Evolutionary conservation across 441 rosid genomes (phyloP).

Genomic region (Populus hybrid): DNA sequence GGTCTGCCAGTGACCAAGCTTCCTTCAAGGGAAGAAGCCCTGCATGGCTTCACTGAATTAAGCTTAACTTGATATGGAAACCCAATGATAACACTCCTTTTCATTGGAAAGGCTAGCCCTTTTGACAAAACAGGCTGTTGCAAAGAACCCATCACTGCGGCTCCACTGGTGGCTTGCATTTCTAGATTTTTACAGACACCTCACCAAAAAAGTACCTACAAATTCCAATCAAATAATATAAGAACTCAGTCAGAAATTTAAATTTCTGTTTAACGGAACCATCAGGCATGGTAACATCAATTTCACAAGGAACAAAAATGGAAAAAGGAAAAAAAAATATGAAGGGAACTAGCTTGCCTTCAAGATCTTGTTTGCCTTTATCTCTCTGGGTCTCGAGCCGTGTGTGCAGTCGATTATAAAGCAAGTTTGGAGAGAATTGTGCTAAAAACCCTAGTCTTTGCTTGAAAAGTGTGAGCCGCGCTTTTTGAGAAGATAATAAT

Average conservation of each 20-base stretch:
- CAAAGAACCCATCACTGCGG: conserved; percentile 47
- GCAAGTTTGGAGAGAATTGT: too few relatives aligned
- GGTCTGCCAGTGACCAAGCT: conserved; percentile 47
- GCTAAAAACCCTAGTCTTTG: too few relatives aligned
- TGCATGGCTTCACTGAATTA: conserved; percentile 33
- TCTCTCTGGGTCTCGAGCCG: too few relatives aligned
- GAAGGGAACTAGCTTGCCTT: not conserved
- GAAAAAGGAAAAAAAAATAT: not conserved
- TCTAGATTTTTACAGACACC: not conserved
- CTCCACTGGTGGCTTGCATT: conserved; percentile 55
- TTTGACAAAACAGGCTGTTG: conserved; percentile 48
- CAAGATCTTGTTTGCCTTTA: too few relatives aligned
- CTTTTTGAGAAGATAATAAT: too few relatives aligned
- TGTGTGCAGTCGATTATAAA: too few relatives aligned
- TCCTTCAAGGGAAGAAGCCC: conserved; percentile 37
- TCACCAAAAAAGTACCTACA: not conserved
- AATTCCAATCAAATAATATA: not conserved
- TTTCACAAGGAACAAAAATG: not conserved
- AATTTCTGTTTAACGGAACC: too few relatives aligned
- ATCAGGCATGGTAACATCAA: too few relatives aligned
- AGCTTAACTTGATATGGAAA: conserved; percentile 42
- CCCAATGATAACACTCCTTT: conserved; percentile 27
- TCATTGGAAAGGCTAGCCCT: conserved; percentile 27
- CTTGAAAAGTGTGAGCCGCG: too few relatives aligned
- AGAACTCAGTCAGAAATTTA: not conserved